phyloP scores from a whole-genome alignment of 345 rosid genomes.

The Citrus cavaleriei region DNA sequence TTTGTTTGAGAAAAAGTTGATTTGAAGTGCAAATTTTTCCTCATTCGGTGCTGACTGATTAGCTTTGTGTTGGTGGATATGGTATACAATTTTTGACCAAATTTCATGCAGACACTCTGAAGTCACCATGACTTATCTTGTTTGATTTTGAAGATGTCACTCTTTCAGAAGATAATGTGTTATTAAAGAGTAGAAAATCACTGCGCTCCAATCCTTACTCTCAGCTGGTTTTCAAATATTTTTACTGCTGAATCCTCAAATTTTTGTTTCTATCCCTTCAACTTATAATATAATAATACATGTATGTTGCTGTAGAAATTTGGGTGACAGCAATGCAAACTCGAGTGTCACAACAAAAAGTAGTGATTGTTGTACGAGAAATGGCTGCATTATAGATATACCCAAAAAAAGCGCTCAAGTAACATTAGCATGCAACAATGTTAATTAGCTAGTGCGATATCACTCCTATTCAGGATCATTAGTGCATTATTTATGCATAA shows the following conservation, averaged over 20 bases:
- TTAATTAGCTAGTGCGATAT: too few relatives aligned
- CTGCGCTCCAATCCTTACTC: too few relatives aligned
- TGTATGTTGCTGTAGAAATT: too few relatives aligned
- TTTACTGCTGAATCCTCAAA: too few relatives aligned
- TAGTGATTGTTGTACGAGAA: not conserved
- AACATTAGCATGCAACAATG: not conserved
- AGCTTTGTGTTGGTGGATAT: not conserved
- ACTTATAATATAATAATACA: too few relatives aligned
- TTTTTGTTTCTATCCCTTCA: too few relatives aligned
- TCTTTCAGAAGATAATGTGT: not conserved
- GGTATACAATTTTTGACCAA: not conserved
- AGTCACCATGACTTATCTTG: not conserved
- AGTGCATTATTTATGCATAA: not conserved
- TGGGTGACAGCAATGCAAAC: not conserved
- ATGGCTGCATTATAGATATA: not conserved
- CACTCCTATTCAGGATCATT: too few relatives aligned
- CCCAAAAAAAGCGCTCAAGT: not conserved
- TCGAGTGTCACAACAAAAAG: not conserved
- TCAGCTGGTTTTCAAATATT: too few relatives aligned
- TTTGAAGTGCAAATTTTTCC: not conserved
- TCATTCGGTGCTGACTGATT: slow-evolving; percentile 7
- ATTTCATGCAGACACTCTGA: not conserved
- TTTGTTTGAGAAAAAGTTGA: not conserved
- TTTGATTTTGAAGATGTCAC: not conserved
- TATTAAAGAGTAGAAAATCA: too few relatives aligned